phyloP scores from a whole-genome alignment of 108 stramenopile genomes.

The Skeletonema grethae region DNA sequence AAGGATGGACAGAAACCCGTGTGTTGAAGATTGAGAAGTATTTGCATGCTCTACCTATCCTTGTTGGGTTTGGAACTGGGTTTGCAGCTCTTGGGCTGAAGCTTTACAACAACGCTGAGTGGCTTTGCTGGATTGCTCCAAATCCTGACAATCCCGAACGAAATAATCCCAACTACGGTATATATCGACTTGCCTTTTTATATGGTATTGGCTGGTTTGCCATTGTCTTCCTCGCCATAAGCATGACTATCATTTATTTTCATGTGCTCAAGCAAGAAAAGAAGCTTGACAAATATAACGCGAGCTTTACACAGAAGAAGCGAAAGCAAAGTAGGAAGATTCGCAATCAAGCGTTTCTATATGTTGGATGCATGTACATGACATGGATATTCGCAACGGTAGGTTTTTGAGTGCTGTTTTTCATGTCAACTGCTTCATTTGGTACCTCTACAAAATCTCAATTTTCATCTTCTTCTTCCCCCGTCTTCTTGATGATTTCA shows the following conservation, averaged over 20 bases:
- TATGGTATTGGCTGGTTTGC: background rate
- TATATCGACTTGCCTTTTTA: conserved; percentile 11
- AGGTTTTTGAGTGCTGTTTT: background rate
- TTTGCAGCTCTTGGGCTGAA: conserved; percentile 7
- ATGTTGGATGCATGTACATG: conserved; percentile 7
- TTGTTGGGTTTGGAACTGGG: conserved; percentile 5
- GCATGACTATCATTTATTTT: no score
- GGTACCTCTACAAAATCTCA: no score
- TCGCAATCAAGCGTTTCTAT: no score
- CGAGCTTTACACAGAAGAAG: no score
- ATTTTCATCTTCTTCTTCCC: no score
- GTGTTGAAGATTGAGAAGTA: conserved; percentile 12
- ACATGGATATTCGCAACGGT: conserved; percentile 17
- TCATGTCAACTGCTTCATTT: background rate
- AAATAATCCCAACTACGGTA: background rate
- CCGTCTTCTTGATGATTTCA: no score
- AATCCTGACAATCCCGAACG: background rate
- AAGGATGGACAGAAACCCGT: conserved; percentile 17
- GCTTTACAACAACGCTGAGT: conserved; percentile 4
- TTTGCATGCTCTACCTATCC: background rate
- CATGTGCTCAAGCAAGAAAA: no score
- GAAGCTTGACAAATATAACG: no score
- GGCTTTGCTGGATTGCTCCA: conserved; percentile 12
- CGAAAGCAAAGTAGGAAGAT: no score
- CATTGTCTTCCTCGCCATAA: no score